Percentiles rank a stretch among this genome's conserved stretches.
These are phyloP conservation scores for Citrus reticulata DNA, from an alignment of 345 rosid species.

Conservation along the genomic window DNA sequence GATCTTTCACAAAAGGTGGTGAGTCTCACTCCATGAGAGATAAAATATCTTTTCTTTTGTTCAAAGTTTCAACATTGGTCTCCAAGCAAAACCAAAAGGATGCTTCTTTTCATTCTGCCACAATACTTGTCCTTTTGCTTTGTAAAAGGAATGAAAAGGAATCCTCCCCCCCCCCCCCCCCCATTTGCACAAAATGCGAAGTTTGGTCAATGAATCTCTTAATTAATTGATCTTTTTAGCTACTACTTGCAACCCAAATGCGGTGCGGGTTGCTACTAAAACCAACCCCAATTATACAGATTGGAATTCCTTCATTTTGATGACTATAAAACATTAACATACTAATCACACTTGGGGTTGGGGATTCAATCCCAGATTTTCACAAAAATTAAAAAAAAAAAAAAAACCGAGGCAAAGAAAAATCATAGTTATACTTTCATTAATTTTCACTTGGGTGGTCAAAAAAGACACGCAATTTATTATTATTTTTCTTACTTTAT, in stretches of 20 bases:
- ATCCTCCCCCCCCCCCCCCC: background rate
- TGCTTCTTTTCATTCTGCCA: background rate
- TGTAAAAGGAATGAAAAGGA: background rate
- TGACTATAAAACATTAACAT: no score
- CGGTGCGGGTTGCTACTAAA: no score
- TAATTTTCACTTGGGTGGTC: background rate
- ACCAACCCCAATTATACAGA: no score
- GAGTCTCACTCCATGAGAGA: background rate
- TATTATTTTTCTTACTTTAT: background rate
- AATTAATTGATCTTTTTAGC: no score
- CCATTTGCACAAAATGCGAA: background rate
- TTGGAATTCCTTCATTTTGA: no score
- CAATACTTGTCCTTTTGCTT: background rate
- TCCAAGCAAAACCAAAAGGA: background rate
- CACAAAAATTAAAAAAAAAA: no score
- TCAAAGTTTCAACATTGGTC: background rate
- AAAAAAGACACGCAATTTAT: background rate
- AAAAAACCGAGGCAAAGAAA: no score
- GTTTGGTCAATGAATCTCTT: background rate
- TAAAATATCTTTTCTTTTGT: background rate
- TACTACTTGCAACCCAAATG: no score
- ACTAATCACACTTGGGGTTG: no score
- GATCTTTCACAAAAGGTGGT: constrained; percentile 10
- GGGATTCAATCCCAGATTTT: no score
- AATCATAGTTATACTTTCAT: no score